Base-by-base conservation (phyloP, 768 basidiomycete species). In the Leucocoprinus leucothites region DNA sequence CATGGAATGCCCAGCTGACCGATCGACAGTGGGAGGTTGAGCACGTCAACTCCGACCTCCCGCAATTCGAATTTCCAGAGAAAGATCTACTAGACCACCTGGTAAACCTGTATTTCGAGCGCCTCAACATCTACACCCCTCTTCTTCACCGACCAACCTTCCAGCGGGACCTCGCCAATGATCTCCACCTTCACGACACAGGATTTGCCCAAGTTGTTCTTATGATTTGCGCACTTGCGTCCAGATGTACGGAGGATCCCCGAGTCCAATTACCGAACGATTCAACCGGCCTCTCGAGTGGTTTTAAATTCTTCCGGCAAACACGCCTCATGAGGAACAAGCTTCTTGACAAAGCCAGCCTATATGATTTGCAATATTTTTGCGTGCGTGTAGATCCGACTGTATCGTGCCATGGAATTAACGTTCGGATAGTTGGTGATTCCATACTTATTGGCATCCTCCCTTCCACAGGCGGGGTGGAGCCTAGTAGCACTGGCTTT, bases 281-380 rank as follows among this genome's bases (percentile, higher is more conserved):
- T 40, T 63, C 69, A 16, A 66, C 72, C 8, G 68, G 77, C 3
- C 71, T 76, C 22, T 80, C 80, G 9, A 66, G 74, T 19, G 85
- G 85, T 0, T 87, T 84, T 82, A 76, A 77, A 60, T 88, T 78
- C 63, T 81, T 82, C 57, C 63, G 69, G 21, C 85, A 87, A 65
- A 80, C 90, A 3, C 80, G 86, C 50, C 74, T 82, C 56, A 75
- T 85, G 51, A 77, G 82, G 56, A 81, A 80, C 64, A 77, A 75
- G 0, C 68, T 89, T 31, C 73, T 86, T 18, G 74, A 80, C 0
- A 76, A 78, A 11, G 80, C 86, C 1, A 72, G 77, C 4, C 62
- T 93, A 50, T 82, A 83, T 63, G 89, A 91, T 61, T 69, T 95
- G 21, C 91, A 95, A 64, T 76, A 76, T 19, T 84, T 82, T 62